phyloP scores from a whole-genome alignment of 345 rosid genomes.

The Diplotaxis tenuifolia region DNA sequence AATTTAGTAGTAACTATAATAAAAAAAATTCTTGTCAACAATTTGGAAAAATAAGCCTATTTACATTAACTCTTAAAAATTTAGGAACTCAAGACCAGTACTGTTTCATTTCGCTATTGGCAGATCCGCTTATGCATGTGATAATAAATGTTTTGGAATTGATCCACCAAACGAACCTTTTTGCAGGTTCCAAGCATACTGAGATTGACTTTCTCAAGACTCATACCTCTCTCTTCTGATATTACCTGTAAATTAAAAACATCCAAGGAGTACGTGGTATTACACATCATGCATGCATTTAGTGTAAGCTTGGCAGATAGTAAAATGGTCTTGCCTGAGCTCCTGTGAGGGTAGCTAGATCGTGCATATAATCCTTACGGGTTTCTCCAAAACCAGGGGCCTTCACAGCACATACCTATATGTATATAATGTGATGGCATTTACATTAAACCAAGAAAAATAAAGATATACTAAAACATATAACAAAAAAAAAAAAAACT shows the following conservation, averaged over 20 bases:
- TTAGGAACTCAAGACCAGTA: no score
- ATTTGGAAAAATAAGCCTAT: no score
- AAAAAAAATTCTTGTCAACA: no score
- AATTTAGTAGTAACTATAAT: no score
- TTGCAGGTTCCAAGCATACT: slow-evolving; percentile 91
- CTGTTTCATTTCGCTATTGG: no score
- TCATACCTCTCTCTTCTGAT: slow-evolving; percentile 92
- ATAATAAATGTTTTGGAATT: background rate
- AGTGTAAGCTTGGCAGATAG: background rate
- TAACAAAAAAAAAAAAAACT: background rate
- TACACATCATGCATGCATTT: background rate
- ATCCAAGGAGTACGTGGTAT: background rate
- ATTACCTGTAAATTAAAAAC: slow-evolving; percentile 50
- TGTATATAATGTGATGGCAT: slow-evolving; percentile 2
- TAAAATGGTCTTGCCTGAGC: slow-evolving; percentile 61
- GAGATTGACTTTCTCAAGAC: slow-evolving; percentile 82
- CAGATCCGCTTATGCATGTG: no score
- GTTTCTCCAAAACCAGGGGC: slow-evolving; percentile 99
- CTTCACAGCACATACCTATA: slow-evolving; percentile 94
- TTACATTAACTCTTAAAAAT: no score
- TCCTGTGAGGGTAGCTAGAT: slow-evolving; percentile 89
- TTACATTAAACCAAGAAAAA: background rate
- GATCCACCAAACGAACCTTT: slow-evolving; percentile 55
- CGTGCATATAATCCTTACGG: slow-evolving; percentile 78
- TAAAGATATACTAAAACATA: background rate